Percentiles rank a stretch among this genome's conserved stretches.
These are phyloP conservation scores for Annulohypoxylon maeteangense DNA, from an alignment of 495 filamentous ascomycete species.

Conservation along the genomic window DNA sequence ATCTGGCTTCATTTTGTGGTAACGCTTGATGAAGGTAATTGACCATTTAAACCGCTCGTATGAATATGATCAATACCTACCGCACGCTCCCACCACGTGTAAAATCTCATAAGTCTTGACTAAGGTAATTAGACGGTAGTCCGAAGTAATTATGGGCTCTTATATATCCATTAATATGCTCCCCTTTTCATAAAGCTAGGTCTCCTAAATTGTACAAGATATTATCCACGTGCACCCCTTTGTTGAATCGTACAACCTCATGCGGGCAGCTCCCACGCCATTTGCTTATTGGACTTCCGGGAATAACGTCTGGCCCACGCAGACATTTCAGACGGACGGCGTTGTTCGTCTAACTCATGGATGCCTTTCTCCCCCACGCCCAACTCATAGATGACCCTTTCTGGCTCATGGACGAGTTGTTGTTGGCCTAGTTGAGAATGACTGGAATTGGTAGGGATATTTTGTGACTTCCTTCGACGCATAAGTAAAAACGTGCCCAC, in stretches of 20 bases:
- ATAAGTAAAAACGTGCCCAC: slow-evolving; percentile 13
- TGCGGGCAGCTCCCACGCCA: slow-evolving; percentile 16
- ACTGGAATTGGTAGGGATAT: neutral
- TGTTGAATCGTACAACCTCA: neutral
- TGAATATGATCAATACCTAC: neutral
- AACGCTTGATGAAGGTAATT: neutral
- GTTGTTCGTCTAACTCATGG: slow-evolving; percentile 16
- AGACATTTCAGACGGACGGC: slow-evolving; percentile 18
- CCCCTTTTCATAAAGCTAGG: neutral
- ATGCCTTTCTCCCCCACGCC: neutral
- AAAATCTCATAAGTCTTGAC: neutral
- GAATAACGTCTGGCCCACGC: neutral
- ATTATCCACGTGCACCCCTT: neutral
- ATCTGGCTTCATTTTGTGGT: neutral
- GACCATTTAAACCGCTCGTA: neutral
- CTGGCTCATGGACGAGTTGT: neutral
- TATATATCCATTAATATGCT: neutral
- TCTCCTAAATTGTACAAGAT: neutral
- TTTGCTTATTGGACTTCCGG: neutral
- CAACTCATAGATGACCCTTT: neutral
- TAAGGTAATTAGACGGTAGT: neutral
- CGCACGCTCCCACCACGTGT: neutral
- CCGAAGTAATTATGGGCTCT: neutral
- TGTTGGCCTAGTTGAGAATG: neutral
- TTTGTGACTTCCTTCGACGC: slow-evolving; percentile 4